phyloP scores from a whole-genome alignment of 2,329 filamentous ascomycete genomes.

The Sporothrix phasma region DNA sequence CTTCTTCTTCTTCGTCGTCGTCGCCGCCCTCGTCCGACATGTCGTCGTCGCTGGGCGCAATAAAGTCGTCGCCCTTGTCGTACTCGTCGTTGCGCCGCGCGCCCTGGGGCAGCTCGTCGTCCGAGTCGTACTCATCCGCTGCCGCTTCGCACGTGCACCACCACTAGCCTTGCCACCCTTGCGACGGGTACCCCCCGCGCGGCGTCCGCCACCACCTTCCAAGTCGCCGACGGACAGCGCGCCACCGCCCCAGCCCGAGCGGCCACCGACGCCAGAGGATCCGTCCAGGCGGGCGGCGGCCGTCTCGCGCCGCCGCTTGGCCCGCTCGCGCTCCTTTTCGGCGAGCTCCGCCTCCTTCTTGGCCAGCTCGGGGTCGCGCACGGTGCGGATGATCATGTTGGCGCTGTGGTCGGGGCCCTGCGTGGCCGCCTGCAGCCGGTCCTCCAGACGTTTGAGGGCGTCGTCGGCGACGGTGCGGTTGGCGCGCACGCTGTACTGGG shows the following conservation, averaged over 20 bases:
- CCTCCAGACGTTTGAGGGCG: constrained; percentile 58
- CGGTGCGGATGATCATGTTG: constrained; percentile 59
- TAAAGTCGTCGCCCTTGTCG: constrained; percentile 69
- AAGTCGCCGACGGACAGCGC: constrained; percentile 58
- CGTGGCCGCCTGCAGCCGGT: constrained; percentile 54
- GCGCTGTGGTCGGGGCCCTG: constrained; percentile 41
- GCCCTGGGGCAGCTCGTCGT: constrained; percentile 58
- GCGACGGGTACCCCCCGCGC: constrained; percentile 30
- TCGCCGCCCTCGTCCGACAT: constrained; percentile 46
- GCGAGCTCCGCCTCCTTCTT: constrained; percentile 63
- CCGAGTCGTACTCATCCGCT: constrained; percentile 63
- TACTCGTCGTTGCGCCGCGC: constrained; percentile 61
- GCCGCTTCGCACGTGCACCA: constrained; percentile 41
- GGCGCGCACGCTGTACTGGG: constrained; percentile 59
- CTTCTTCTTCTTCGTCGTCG: constrained; percentile 53
- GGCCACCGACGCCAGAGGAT: constrained; percentile 27
- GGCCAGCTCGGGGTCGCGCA: constrained; percentile 64
- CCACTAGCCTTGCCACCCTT: constrained; percentile 44
- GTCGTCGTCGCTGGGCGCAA: constrained; percentile 67
- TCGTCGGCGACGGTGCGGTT: constrained; percentile 60
- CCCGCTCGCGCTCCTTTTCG: constrained; percentile 62
- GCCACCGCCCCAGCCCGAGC: constrained; percentile 35
- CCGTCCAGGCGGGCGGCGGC: constrained; percentile 55
- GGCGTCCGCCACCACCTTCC: constrained; percentile 40
- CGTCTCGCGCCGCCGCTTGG: constrained; percentile 56